Evolutionary conservation across 371 early-diverging fungal genomes (phyloP), one percentile per base, ranked within the genome.

Genomic region (Lichtheimia corymbifera): DNA sequence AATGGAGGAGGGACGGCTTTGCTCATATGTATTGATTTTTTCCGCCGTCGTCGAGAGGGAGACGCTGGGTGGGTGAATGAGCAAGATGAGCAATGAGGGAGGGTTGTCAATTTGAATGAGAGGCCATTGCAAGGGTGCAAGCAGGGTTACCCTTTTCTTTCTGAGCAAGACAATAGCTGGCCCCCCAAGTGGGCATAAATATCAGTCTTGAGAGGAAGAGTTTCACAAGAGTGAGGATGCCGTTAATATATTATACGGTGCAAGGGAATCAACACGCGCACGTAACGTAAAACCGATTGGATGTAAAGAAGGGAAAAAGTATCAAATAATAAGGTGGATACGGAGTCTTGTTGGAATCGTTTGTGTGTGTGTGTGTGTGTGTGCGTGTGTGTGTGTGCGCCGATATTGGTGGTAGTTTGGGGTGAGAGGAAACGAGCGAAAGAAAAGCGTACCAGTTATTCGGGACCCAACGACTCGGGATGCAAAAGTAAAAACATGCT

Each of bases 1-100:
- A 66, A 49, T 11, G 66, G 66, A 13, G 66, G 66, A n/a, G 66
- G 63, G 28, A 63, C 63, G 18, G 27, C 22, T 24, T 22, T 25
- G 35, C 30, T 63, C 63, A 63, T 63, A 9, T 22, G 27, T 50
- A 47, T 18, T n/a, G 47, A 5, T 47, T 47, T 47, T 47, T 47
- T 47, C 47, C 47, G n/a, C 47, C 47, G 47, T 18, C 22, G 47
- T 22, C 22, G 47, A 47, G 9, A 47, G 6, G 47, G 47, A 47
- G 47, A 11, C n/a, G 22, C n/a, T 47, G 47, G 47, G 11, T 17
- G 11, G 47, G 47, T 18, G n/a, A 22, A 47, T 47, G 22, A 47
- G 47, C n/a, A 47, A 18, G 47, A 47, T 18, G 35, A 35, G 35
- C 35, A 47, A 47, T 47, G 17, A 47, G 47, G n/a, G 17, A 47